Percentiles rank a stretch among this genome's conserved stretches.
phyloP scores from a whole-genome alignment of 139 green algal genomes.

The Axilococcus clingmanii region DNA sequence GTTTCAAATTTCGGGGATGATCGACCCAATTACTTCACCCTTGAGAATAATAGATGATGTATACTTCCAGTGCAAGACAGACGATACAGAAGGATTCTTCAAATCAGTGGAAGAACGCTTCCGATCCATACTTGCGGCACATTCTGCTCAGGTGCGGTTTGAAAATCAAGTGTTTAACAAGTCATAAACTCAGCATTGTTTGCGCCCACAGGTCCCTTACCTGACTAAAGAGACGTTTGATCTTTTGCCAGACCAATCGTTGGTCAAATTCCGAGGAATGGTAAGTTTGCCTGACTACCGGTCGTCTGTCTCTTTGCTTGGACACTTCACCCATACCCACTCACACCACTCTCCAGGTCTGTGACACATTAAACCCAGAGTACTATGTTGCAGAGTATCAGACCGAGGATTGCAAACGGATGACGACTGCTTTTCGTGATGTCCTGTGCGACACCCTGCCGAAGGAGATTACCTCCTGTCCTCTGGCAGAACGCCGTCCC shows the following conservation, averaged over 20 bases:
- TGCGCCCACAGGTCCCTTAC: conserved; percentile 47
- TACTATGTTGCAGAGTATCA: conserved; percentile 47
- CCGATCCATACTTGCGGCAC: too few species aligned
- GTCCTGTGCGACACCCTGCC: neutral
- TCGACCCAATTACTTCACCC: too few species aligned
- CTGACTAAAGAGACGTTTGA: conserved; percentile 28
- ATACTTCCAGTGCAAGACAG: too few species aligned
- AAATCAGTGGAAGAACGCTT: too few species aligned
- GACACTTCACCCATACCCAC: neutral
- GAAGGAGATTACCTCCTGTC: too few species aligned
- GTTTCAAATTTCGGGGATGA: too few species aligned
- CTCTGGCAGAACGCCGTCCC: too few species aligned
- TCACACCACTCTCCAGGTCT: conserved; percentile 27
- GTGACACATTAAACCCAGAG: conserved; percentile 61
- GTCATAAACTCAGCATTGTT: too few species aligned
- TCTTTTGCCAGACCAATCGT: conserved; percentile 30
- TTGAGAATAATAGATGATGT: too few species aligned
- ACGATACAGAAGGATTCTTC: too few species aligned
- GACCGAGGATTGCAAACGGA: conserved; percentile 15
- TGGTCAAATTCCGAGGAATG: conserved; percentile 57
- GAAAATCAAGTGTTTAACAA: too few species aligned
- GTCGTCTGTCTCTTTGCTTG: neutral
- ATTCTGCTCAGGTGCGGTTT: too few species aligned
- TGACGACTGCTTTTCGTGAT: conserved; percentile 39
- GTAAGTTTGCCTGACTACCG: conserved; percentile 20